Base-by-base conservation (phyloP, 352 stramenopile species). In the Globisporangium spiculum region DNA sequence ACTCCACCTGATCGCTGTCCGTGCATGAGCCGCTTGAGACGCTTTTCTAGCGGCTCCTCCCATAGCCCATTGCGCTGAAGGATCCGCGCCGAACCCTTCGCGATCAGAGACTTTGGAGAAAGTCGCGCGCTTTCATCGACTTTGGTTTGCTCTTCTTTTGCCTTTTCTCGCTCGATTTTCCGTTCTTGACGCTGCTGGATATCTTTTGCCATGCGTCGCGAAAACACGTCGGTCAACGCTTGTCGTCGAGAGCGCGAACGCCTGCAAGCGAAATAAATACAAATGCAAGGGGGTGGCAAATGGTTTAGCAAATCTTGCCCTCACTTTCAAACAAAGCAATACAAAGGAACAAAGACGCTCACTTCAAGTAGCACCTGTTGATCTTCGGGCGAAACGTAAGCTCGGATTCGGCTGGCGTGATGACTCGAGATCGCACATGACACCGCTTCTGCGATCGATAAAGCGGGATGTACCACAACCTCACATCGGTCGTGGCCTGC, bases 361-460 rank as follows among this genome's bases (percentile, higher is more conserved):
- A 63, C 63, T 53, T 48, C 36, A 63, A 32, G 38, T 74, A 83
- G 7, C 62, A 20, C 2, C 24, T 70, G 74, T 90, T 90, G 67
- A 90, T 88, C 63, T 75, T 86, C 12, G 81, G 79, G 8, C 73
- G 74, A 48, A 88, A 90, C 4, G 79, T 84, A 12, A 84, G 69
- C 27, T 88, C 77, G 3, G 50, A 68, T 4, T 79, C 71, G 7
- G 72, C 71, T 14, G 73, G 64, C 14, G 75, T 70, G 66, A 77
- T 63, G 32, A 61, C 30, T 26, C 63, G 61, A 57, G 60, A 67
- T 52, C 69, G 65, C 36, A 71, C 44, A 14, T 68, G 66, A 9
- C 18, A 52, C 14, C 68, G 27, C n/a, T 64, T 69, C 2, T 61
- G 4, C 12, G 71, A 48, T 22, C 67, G 54, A 58, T 70, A 71